These are phyloP conservation scores for Lentinula lateritia DNA, from an alignment of 768 basidiomycete species.

Conservation along the genomic window DNA sequence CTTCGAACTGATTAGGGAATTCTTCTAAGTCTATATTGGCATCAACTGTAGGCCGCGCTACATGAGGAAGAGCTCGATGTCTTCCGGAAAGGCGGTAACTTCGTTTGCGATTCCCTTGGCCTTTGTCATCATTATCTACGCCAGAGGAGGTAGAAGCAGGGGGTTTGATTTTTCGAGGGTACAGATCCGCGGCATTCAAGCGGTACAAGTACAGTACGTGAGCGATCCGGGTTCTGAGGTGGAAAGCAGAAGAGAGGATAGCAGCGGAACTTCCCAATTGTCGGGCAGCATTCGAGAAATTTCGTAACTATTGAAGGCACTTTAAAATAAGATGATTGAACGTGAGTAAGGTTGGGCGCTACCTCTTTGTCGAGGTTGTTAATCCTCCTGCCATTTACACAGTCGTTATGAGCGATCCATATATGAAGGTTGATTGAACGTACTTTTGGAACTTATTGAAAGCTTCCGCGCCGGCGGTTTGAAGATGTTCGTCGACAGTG, in stretches of 20 bases:
- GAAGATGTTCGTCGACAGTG: slow-evolving; percentile 65
- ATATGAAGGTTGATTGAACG: slow-evolving; percentile 10
- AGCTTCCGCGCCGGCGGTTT: slow-evolving; percentile 57
- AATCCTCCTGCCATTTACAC: slow-evolving; percentile 36
- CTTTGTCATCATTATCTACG: neutral
- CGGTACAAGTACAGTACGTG: slow-evolving; percentile 68
- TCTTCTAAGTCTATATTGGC: slow-evolving; percentile 58
- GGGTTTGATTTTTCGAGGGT: slow-evolving; percentile 56
- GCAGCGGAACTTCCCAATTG: slow-evolving; percentile 76
- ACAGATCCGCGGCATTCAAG: slow-evolving; percentile 73
- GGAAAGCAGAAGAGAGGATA: slow-evolving; percentile 68
- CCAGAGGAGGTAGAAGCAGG: slow-evolving; percentile 23
- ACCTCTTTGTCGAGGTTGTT: slow-evolving; percentile 65
- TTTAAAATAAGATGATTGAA: neutral
- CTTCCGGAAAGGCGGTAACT: slow-evolving; percentile 22
- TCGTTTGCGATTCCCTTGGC: slow-evolving; percentile 12
- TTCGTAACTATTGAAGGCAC: slow-evolving; percentile 50
- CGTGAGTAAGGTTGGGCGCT: neutral
- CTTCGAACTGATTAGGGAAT: slow-evolving; percentile 61
- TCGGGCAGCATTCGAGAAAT: slow-evolving; percentile 71
- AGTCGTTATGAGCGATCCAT: slow-evolving; percentile 2
- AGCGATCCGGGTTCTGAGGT: slow-evolving; percentile 63
- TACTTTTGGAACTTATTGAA: slow-evolving; percentile 63
- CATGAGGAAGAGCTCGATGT: slow-evolving; percentile 40
- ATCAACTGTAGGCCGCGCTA: slow-evolving; percentile 46